Conservation (phyloP, 2,329 filamentous ascomycete genomes). For the Phyllosticta citribraziliensis region DNA sequence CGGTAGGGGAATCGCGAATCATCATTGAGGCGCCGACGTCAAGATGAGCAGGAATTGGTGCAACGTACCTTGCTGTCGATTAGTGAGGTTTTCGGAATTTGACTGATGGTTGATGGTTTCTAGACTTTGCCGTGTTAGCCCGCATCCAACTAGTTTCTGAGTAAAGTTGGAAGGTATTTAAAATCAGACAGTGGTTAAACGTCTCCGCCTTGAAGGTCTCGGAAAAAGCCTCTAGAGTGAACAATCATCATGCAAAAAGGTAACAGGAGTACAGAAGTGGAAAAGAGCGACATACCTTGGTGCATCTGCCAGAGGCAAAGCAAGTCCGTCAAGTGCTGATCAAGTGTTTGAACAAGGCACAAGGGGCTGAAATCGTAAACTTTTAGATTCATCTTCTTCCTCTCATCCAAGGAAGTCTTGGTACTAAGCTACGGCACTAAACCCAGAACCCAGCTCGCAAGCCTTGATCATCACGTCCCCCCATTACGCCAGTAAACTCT, state of each 20-base stretch:
- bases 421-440: conserved; percentile 4
- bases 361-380: conserved; percentile 7
- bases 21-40: not conserved
- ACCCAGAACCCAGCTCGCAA: conserved; percentile 5
- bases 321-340: not conserved
- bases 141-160: not conserved
- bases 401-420: conserved; percentile 6
- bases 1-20: conserved; percentile 1
- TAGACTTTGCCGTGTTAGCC: not conserved
- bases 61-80: not conserved
- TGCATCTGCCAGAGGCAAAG: not conserved
- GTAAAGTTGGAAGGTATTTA: not conserved
- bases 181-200: not conserved
- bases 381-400: conserved; percentile 9
- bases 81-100: not conserved
- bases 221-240: not conserved
- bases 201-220: not conserved
- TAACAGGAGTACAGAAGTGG: not conserved
- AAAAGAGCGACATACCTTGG: not conserved
- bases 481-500: conserved; percentile 6
- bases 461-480: conserved; percentile 6
- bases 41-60: not conserved
- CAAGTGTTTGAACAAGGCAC: conserved; percentile 2
- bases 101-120: not conserved
- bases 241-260: not conserved